Evolutionary conservation across 2,329 filamentous ascomycete species (phyloP).

Genomic region (Paracamarosporium sp.): DNA sequence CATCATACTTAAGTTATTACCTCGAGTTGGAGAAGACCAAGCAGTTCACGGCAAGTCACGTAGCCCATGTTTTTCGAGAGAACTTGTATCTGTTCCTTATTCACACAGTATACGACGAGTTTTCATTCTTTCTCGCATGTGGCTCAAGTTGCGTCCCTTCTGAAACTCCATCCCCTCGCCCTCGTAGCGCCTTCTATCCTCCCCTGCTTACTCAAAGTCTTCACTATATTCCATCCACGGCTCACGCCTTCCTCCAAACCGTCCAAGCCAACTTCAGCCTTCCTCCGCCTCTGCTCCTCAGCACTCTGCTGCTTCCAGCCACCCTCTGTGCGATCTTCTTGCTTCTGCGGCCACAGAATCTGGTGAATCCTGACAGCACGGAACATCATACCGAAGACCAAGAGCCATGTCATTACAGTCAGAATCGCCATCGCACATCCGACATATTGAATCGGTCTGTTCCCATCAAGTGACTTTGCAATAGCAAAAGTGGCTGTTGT

Average conservation of each 20-base stretch:
- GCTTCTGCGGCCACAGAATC: slow-evolving; percentile 79
- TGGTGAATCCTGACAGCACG: slow-evolving; percentile 69
- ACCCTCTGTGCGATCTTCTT: slow-evolving; percentile 68
- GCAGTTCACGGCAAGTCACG: too few species aligned
- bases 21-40: too few species aligned
- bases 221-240: slow-evolving; percentile 27
- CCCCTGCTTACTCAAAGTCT: slow-evolving; percentile 28
- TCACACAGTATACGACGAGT: too few species aligned
- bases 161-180: slow-evolving; percentile 24
- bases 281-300: slow-evolving; percentile 34
- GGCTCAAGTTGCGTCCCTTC: not conserved
- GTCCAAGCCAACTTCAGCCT: slow-evolving; percentile 16
- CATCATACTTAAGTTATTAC: too few species aligned
- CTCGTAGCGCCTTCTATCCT: slow-evolving; percentile 13
- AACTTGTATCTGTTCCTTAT: too few species aligned
- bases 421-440: slow-evolving; percentile 72
- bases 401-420: slow-evolving; percentile 71
- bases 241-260: slow-evolving; percentile 26
- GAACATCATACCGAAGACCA: slow-evolving; percentile 74
- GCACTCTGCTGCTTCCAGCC: slow-evolving; percentile 55
- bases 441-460: slow-evolving; percentile 66
- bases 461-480: slow-evolving; percentile 59
- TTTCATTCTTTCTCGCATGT: too few species aligned
- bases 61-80: too few species aligned
- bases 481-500: slow-evolving; percentile 76